Evolutionary conservation across 140 eudicot genomes (phyloP).

Genomic region (Bidens hawaiensis): DNA sequence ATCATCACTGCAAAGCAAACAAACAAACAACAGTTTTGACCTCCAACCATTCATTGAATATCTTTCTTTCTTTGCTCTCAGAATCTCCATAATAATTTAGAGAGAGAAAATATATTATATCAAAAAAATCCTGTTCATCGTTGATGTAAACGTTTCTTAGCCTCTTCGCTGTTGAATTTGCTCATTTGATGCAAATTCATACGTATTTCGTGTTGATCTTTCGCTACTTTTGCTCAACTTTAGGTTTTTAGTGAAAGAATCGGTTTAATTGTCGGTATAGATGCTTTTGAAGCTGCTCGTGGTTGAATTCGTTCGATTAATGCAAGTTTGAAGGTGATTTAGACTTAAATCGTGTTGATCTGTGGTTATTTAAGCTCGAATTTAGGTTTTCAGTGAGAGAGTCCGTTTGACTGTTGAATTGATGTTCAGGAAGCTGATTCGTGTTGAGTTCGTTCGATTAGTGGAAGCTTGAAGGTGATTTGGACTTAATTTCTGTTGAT

Average conservation of each 20-base stretch:
- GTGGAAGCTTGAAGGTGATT: slow-evolving; percentile 2
- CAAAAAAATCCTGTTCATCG: too few relatives aligned
- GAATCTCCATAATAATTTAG: slow-evolving; percentile 26
- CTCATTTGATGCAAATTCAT: background rate
- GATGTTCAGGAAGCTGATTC: background rate
- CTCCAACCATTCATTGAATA: slow-evolving; percentile 31
- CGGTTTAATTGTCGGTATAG: slow-evolving; percentile 5
- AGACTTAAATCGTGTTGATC: slow-evolving; percentile 10
- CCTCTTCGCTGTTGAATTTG: background rate
- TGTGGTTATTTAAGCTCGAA: background rate
- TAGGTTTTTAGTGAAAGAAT: background rate
- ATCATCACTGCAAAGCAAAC: slow-evolving; percentile 32
- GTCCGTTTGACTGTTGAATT: slow-evolving; percentile 7
- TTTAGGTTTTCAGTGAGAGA: background rate
- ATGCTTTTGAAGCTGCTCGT: background rate
- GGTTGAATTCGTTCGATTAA: slow-evolving; percentile 8
- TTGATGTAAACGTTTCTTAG: slow-evolving; percentile 22
- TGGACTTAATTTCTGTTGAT: slow-evolving; percentile 11
- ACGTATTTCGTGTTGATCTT: background rate
- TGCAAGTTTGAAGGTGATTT: slow-evolving; percentile 10
- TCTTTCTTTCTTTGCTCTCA: slow-evolving; percentile 29
- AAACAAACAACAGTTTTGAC: slow-evolving; percentile 23
- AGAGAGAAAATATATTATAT: slow-evolving; percentile 33
- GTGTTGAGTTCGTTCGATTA: slow-evolving; percentile 7
- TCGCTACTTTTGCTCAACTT: background rate